Evolutionary conservation across 2,329 filamentous ascomycete species (phyloP), one percentile per base, ranked within the genome.

Genomic region (Torrubiella hemipterigena): DNA sequence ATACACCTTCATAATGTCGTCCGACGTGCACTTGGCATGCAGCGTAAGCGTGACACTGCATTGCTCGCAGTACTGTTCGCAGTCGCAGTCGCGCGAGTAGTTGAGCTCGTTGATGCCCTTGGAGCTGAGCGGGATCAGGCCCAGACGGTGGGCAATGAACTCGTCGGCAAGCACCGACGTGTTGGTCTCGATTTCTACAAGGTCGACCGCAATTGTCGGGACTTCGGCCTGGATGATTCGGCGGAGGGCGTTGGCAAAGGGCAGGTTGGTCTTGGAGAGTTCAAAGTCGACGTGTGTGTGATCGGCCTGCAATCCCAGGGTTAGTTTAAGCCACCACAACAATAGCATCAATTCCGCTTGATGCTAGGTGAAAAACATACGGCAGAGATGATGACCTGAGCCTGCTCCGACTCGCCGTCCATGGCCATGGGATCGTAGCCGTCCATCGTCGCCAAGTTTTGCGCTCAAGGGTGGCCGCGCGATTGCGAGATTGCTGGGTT

Each of bases 111-210:
- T 82, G 45, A 89, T 78, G 50, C 83, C 81, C 49, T 83, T 82
- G 35, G 84, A 83, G 52, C 81, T 78, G 29, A 98, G 73, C 1
- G 91, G 91, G 35, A 96, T 77, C 28, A 96, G 74, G 19, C 91
- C 89, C 11, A 98, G 71, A 27, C 89, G 81, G 58, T 96, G 89
- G 29, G 84, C 81, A 43, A 98, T 78, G 57, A 96, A 94, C 58
- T 98, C 89, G 58, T 98, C 89, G 38, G 89, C 83, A 11, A 96
- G 75, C 5, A 95, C 87, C n/a, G 87, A 93, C 35, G 81, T 93
- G 65, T 98, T 98, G 48, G 71, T 73, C 50, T 93, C 79, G 42
- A 98, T 78, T 56, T 96, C 85, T 40, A 96, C 87, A 11, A 94
- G 73, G 50, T 98, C 89, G 55, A 96, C 87, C 40, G 91, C 87